phyloP scores from a whole-genome alignment of 2,329 filamentous ascomycete species.

The Exophiala sp. region DNA sequence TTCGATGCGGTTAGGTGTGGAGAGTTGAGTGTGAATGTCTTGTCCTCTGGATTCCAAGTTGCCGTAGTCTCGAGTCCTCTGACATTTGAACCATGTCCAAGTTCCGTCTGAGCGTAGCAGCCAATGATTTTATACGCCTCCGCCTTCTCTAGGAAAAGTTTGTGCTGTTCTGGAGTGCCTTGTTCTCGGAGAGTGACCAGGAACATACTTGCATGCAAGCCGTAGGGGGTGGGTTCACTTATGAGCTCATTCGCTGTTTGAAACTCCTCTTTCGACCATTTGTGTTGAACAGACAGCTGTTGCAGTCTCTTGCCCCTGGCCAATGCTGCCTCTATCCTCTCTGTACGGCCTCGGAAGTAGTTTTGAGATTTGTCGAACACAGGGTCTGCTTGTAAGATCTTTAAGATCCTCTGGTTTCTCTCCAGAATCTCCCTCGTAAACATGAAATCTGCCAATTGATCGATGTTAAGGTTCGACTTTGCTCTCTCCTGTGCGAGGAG shows the following conservation, averaged over 20 bases:
- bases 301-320: slow-evolving; percentile 65
- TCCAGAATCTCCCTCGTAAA: slow-evolving; percentile 61
- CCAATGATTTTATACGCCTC: slow-evolving; percentile 66
- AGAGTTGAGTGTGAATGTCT: slow-evolving; percentile 69
- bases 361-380: slow-evolving; percentile 75
- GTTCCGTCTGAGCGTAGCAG: slow-evolving; percentile 74
- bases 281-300: slow-evolving; percentile 59
- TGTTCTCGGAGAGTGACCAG: slow-evolving; percentile 65
- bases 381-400: slow-evolving; percentile 60
- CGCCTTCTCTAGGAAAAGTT: slow-evolving; percentile 64
- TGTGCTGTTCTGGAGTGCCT: slow-evolving; percentile 65
- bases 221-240: slow-evolving; percentile 67
- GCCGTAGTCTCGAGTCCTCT: slow-evolving; percentile 66
- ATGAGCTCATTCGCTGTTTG: slow-evolving; percentile 61
- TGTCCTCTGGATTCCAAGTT: slow-evolving; percentile 66
- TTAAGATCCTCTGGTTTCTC: slow-evolving; percentile 55
- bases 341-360: slow-evolving; percentile 64
- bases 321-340: slow-evolving; percentile 63
- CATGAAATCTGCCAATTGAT: slow-evolving; percentile 62
- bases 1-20: slow-evolving; percentile 69
- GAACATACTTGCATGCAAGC: slow-evolving; percentile 66
- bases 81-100: slow-evolving; percentile 73
- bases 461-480: slow-evolving; percentile 60
- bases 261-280: slow-evolving; percentile 62
- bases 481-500: slow-evolving; percentile 63